Percentiles rank a stretch among this genome's conserved stretches.
phyloP scores from a whole-genome alignment of 257 asterid genomes.

The Plectranthus barbatus region DNA sequence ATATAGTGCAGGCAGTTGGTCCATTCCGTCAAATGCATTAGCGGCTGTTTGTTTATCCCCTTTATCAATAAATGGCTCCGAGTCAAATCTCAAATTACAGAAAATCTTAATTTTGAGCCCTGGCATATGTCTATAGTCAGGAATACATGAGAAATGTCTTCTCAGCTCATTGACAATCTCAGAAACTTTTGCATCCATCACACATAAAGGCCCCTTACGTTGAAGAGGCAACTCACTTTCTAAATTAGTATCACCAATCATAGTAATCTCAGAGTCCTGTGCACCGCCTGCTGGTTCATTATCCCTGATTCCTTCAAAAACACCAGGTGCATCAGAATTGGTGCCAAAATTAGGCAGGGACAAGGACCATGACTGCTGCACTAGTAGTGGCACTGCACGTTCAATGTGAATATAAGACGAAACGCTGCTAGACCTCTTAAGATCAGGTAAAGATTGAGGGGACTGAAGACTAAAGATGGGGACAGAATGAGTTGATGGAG shows the following conservation, averaged over 20 bases:
- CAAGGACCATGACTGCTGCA: slow-evolving; percentile 89
- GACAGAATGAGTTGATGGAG: slow-evolving; percentile 62
- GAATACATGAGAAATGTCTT: slow-evolving; percentile 70
- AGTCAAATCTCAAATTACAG: slow-evolving; percentile 62
- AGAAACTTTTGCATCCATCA: slow-evolving; percentile 83
- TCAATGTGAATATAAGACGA: slow-evolving; percentile 59
- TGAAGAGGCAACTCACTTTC: slow-evolving; percentile 34
- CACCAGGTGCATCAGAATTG: slow-evolving; percentile 36
- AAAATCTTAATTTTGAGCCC: slow-evolving; percentile 70
- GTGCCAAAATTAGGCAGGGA: slow-evolving; percentile 47
- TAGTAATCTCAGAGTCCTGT: slow-evolving; percentile 34
- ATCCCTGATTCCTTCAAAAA: slow-evolving; percentile 53
- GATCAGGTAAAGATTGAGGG: slow-evolving; percentile 41
- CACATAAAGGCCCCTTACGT: slow-evolving; percentile 62
- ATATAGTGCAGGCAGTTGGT: slow-evolving; percentile 73
- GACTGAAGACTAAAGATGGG: slow-evolving; percentile 53
- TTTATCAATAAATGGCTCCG: slow-evolving; percentile 43
- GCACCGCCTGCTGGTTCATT: slow-evolving; percentile 34
- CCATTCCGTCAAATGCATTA: slow-evolving; percentile 32
- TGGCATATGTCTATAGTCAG: slow-evolving; percentile 69
- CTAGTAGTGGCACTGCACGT: slow-evolving; percentile 57
- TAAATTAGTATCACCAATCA: slow-evolving; percentile 23
- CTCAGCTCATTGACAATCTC: slow-evolving; percentile 56
- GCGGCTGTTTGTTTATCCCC: slow-evolving; percentile 26
- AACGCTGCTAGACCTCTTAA: slow-evolving; percentile 37